Evolutionary conservation across 2,329 filamentous ascomycete species (phyloP), one percentile per base, ranked within the genome.

Genomic region (Penicillium sp.): DNA sequence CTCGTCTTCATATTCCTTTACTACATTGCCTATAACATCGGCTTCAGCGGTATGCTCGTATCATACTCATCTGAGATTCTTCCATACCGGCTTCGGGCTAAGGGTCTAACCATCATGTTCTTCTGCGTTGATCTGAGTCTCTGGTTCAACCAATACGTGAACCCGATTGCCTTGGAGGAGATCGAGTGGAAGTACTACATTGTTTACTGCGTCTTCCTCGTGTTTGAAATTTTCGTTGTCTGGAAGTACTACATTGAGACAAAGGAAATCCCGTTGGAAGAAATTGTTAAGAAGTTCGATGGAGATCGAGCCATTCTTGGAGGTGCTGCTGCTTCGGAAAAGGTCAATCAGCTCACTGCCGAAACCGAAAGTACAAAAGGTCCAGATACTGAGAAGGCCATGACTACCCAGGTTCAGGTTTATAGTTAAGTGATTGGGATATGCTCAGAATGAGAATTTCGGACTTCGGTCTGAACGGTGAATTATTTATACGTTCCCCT

Each of bases 21-120:
- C 51, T 58, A 54, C 33, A 52, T 52, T 31, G 18, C 44, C 11
- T 61, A 52, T 33, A 55, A 56, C 13, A 54, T 61, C n/a, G 55
- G 44, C 4, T 54, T 44, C 40, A 52, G 45, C 11, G 69, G 70
- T 26, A 59, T 76, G 16, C 61, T 75, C 14, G 66, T 73, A 9
- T 67, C 67, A 3, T 76, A 81, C 66, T 73, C 75, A 2, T 73
- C 75, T 48, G 79, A 81, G 58, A 80, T 81, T 56, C 65, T 80
- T 53, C 78, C 79, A 3, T 81, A 77, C 69, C 75, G 73, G 55
- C 75, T 81, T 51, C 77, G 79, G 46, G 76, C 77, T 54, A 79
- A 79, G 68, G 79, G 79, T 37, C 68, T 80, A 48, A 71, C 68
- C 0, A 63, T 73, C 51, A 70, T 72, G 67, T 69, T 68, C 61